These are phyloP conservation scores for Lonicera japonica DNA, from an alignment of 129 eudicot species.

Conservation along the genomic window DNA sequence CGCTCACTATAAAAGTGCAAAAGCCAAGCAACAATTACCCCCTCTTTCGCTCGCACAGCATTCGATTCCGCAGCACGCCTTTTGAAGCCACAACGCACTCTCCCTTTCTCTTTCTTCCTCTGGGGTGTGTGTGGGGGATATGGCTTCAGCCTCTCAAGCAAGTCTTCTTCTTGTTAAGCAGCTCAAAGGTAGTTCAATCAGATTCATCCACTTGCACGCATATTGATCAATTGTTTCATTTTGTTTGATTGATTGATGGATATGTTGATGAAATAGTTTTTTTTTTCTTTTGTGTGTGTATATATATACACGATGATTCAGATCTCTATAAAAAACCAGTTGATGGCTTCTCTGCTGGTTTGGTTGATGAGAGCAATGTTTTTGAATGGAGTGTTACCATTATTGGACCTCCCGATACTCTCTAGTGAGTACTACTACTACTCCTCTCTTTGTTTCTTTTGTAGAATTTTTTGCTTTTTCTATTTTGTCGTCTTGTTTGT, in stretches of 20 bases:
- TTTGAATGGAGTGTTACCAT: conserved; percentile 64
- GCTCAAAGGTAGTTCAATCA: conserved; percentile 39
- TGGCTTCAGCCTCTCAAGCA: conserved; percentile 56
- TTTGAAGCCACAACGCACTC: not conserved
- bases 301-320: too few relatives aligned
- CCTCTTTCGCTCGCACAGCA: not conserved
- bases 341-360: conserved; percentile 68
- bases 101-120: not conserved
- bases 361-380: conserved; percentile 48
- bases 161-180: conserved; percentile 62
- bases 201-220: not conserved
- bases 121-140: not conserved
- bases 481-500: too few relatives aligned
- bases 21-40: not conserved
- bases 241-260: not conserved
- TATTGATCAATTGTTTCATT: not conserved
- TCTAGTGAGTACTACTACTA: conserved; percentile 24
- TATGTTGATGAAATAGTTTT: not conserved
- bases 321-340: conserved; percentile 53
- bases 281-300: not conserved
- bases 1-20: not conserved
- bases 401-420: conserved; percentile 55
- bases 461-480: not conserved
- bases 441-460: not conserved
- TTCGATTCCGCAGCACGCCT: not conserved